Percentiles rank a stretch among this genome's conserved stretches.
phyloP scores from a whole-genome alignment of 2,329 filamentous ascomycete species.

The Xylaria sp. region DNA sequence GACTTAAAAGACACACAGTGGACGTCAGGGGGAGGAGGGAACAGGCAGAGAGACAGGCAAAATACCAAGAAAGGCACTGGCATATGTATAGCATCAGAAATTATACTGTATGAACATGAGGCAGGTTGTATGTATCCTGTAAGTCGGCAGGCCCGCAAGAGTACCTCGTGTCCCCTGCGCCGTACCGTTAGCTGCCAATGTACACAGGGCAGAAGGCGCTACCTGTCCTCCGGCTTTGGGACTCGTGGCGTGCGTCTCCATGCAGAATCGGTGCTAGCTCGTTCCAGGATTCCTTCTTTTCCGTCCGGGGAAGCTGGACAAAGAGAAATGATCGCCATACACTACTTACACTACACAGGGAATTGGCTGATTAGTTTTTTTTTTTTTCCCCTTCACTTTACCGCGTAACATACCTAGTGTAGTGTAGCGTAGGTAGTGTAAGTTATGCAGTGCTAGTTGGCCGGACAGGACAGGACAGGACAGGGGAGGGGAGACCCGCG shows the following conservation, averaged over 20 bases:
- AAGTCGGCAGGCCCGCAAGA: slow-evolving; percentile 6
- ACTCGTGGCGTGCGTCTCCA: background rate
- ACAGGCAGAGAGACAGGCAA: slow-evolving; percentile 6
- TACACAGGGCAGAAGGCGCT: slow-evolving; percentile 14
- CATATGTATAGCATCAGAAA: slow-evolving; percentile 24
- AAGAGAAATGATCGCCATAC: slow-evolving; percentile 21
- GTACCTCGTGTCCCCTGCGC: slow-evolving; percentile 10
- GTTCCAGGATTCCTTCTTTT: background rate
- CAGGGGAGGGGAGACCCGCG: background rate
- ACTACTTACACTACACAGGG: no score
- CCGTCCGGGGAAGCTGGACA: slow-evolving; percentile 32
- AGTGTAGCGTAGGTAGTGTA: no score
- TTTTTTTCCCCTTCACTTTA: no score
- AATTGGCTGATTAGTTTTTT: background rate
- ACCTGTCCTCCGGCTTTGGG: slow-evolving; percentile 19
- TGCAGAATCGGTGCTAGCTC: slow-evolving; percentile 15
- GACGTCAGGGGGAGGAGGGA: slow-evolving; percentile 14
- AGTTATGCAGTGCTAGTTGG: slow-evolving; percentile 10
- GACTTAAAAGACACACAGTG: slow-evolving; percentile 27
- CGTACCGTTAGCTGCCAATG: background rate
- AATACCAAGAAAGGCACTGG: slow-evolving; percentile 20
- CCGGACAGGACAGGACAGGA: no score
- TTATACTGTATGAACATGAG: slow-evolving; percentile 23
- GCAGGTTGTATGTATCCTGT: slow-evolving; percentile 7
- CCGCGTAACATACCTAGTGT: no score